phyloP scores from a whole-genome alignment of 768 basidiomycete species.

The Termitomyces sp. region DNA sequence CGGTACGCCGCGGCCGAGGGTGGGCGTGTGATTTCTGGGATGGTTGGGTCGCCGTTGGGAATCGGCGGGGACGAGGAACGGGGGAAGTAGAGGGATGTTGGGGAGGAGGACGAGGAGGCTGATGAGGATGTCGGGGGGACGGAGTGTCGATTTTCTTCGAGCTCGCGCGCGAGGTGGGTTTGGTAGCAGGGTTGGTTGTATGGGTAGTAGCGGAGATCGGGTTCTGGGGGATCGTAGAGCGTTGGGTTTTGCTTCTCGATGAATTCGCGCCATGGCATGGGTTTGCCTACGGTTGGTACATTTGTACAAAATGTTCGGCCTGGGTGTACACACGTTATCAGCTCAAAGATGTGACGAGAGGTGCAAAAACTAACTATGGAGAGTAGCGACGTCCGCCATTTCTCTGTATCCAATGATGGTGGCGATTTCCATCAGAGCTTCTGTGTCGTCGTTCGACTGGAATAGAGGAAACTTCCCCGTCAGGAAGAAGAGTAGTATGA shows the following conservation, averaged over 20 bases:
- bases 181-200: conserved; percentile 33
- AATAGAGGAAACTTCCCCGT: conserved; percentile 92
- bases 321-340: conserved; percentile 28
- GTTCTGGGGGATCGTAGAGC: conserved; percentile 47
- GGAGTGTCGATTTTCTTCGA: conserved; percentile 15
- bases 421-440: conserved; percentile 94
- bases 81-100: conserved; percentile 16
- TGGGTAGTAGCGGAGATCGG: conserved; percentile 54
- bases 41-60: neutral
- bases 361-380: conserved; percentile 72
- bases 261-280: conserved; percentile 69
- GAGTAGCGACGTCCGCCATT: conserved; percentile 81
- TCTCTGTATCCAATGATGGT: conserved; percentile 76
- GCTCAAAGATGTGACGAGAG: neutral
- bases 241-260: conserved; percentile 77
- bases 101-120: conserved; percentile 22
- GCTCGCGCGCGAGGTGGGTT: conserved; percentile 17
- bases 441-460: conserved; percentile 89
- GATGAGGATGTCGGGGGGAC: conserved; percentile 35
- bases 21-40: neutral
- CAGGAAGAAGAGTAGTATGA: conserved; percentile 90
- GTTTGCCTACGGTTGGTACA: conserved; percentile 71
- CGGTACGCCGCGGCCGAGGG: conserved; percentile 37
- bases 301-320: conserved; percentile 92
- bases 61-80: conserved; percentile 14